Evolutionary conservation across 495 filamentous ascomycete genomes (phyloP), one percentile per base, ranked within the genome.

Genomic region (Neurospora sp.): DNA sequence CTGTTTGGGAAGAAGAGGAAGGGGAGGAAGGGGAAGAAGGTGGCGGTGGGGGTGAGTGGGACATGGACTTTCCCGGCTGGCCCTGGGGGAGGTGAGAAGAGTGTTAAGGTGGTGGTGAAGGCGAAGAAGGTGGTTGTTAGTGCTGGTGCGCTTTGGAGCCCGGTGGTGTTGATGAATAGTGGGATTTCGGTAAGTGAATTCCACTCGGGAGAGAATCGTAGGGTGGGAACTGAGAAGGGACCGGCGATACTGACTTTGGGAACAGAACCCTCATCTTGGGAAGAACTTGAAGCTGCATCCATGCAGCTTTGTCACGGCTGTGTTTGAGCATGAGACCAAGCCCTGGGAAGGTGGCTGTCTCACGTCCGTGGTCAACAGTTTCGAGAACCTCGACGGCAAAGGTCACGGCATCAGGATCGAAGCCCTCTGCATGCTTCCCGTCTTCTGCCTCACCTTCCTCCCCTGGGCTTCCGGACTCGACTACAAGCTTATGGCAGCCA

Each of bases 371-470:
- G 88, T 91, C 74, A 88, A 87, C 44, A 89, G 91, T 59, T 93
- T 94, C 72, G 93, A 97, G 75, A 90, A 97, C 73, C 87, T 94
- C 1, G 94, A 97, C 78, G 88, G 88, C 35, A 83, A 91, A 31
- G 92, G 93, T 37, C 93, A 98, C 76, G 95, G 95, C 18, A 85
- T 84, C 71, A 96, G 94, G 81, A 81, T 97, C n/a, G 91, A 96
- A 81, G 83, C 88, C 22, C 85, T 85, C 20, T 83, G 84, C 40
- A 94, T 93, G 92, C 59, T 84, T 70, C 83, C 82, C 12, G 76
- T 76, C 35, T 76, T 78, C 65, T 70, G 86, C 71, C 80, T 92
- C 8, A 82, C 88, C 22, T 81, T 85, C 27, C 83, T 91, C 69
- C 87, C 88, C 9, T 95, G 92, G 90, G 79, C 76, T 3, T 82